These are phyloP conservation scores for Euphorbia pulcherrima DNA, from an alignment of 345 rosid genomes.

Conservation along the genomic window DNA sequence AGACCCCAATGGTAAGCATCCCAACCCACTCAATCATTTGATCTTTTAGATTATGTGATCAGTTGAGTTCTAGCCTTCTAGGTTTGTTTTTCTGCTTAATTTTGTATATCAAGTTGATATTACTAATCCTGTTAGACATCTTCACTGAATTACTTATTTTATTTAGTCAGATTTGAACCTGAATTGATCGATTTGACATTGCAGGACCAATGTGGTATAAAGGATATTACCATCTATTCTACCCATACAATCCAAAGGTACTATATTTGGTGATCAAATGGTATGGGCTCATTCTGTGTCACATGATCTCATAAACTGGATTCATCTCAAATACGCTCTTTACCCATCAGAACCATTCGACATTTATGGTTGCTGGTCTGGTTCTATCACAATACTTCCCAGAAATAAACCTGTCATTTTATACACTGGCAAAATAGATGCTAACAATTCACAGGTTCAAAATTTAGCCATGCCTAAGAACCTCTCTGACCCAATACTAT, in stretches of 20 bases:
- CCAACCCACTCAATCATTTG: background rate
- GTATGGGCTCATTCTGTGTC: constrained; percentile 74
- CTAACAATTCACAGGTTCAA: constrained; percentile 44
- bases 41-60: background rate
- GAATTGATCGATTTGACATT: background rate
- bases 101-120: background rate
- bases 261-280: constrained; percentile 41
- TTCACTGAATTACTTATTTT: too few relatives aligned
- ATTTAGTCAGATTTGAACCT: too few relatives aligned
- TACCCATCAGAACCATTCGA: constrained; percentile 52
- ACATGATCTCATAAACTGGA: constrained; percentile 64
- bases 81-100: background rate
- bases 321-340: constrained; percentile 52
- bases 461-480: constrained; percentile 56
- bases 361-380: constrained; percentile 65
- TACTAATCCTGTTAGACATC: background rate
- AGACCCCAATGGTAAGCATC: constrained; percentile 41
- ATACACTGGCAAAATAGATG: constrained; percentile 56
- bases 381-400: constrained; percentile 57
- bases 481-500: constrained; percentile 52
- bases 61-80: too few relatives aligned
- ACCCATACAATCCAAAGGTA: constrained; percentile 58
- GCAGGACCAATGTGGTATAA: constrained; percentile 71
- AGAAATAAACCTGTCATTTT: constrained; percentile 51
- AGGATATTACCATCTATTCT: constrained; percentile 63